Evolutionary conservation across 768 basidiomycete genomes (phyloP), one percentile per base, ranked within the genome.

Genomic region (Artomyces pyxidatus): DNA sequence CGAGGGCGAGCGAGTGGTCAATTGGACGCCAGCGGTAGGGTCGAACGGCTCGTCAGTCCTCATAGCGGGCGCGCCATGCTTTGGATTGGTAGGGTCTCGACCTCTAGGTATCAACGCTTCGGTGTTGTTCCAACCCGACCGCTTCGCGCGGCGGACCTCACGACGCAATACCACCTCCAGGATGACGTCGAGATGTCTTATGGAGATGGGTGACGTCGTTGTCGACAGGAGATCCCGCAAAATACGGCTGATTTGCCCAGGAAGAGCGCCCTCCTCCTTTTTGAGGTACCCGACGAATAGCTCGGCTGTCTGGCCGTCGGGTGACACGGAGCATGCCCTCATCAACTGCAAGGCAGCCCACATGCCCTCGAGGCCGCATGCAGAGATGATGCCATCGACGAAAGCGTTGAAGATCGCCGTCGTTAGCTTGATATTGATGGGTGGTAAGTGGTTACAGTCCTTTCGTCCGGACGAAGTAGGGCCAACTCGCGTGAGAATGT

Each of bases 321-420:
- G 80, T 29, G 58, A 60, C 45, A 90, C 59, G 16, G 70, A 59
- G 48, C 69, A 68, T 25, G 66, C 58, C 30, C 64, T 68, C 84
- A 90, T 86, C 43, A 82, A 67, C 25, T 64, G 67, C 49, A 83
- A 64, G 37, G 86, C 61, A 40, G 54, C 53, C 17, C 64, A 68
- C 47, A 77, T 71, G 29, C 68, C 72, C 30, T 64, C 51, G 40
- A 87, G 63, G 35, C 83, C 83, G 50, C 69, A 69, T 35, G 65
- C 63, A 21, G 59, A 61, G 47, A 86, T 61, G 19, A 77, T 52
- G 32, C 77, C 77, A 43, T 67, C 65, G 11, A 88, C 65, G 17
- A 84, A 63, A 17, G 78, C 71, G 59, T 90, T 88, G 67, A 85
- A 77, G 23, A 85, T 57, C 27, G 63, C 55, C 45, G 65, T 64